Evolutionary conservation across 345 rosid genomes (phyloP).

Genomic region (Eucalyptus polyanthemos): DNA sequence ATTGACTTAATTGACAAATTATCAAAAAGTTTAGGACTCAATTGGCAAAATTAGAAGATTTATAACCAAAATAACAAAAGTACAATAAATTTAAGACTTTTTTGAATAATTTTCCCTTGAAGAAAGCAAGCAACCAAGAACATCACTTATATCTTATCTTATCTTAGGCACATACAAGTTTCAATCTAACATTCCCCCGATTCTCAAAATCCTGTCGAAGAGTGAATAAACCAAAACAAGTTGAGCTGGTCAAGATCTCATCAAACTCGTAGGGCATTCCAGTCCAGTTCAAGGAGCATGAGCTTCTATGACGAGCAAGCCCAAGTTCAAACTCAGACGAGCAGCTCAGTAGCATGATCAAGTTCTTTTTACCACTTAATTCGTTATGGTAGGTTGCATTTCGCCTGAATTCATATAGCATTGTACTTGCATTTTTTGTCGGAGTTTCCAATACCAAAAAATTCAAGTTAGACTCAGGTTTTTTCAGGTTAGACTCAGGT

Average conservation of each 20-base stretch:
- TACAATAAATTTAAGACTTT: not conserved
- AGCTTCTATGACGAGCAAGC: not conserved
- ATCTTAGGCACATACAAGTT: not conserved
- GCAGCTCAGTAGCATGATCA: not conserved
- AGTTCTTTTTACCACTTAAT: not conserved
- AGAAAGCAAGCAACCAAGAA: not conserved
- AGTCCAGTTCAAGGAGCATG: not conserved
- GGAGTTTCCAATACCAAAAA: not conserved
- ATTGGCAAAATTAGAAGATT: not conserved
- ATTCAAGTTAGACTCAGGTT: not conserved
- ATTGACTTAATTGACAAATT: not conserved
- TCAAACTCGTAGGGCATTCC: not conserved
- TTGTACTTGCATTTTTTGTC: not conserved
- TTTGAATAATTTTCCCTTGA: not conserved
- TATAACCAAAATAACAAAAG: rapidly evolving
- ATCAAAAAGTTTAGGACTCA: rapidly evolving
- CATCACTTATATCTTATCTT: not conserved
- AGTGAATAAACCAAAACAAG: not conserved
- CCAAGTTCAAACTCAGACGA: not conserved
- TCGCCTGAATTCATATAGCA: not conserved
- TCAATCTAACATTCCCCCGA: not conserved
- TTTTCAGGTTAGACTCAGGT: not conserved
- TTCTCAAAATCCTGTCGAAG: not conserved
- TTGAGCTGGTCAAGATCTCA: not conserved
- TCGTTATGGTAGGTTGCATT: not conserved